A percentile compares a stretch with the other conserved stretches of the same genome.
These are phyloP conservation scores for Plenodomus lindquistii DNA, from an alignment of 2,329 filamentous ascomycete genomes.

Conservation along the genomic window DNA sequence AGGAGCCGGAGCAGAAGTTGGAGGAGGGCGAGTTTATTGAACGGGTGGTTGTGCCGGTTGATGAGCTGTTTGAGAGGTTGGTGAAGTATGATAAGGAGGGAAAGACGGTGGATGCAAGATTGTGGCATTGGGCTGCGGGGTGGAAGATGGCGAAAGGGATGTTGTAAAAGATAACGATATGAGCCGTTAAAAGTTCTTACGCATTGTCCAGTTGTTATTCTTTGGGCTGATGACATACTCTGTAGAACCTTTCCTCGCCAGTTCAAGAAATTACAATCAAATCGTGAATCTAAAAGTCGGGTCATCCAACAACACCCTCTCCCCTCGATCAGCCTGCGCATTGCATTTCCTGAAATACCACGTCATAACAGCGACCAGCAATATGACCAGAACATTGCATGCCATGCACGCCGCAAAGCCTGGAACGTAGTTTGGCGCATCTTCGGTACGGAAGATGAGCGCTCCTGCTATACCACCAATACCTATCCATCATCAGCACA, in stretches of 20 bases:
- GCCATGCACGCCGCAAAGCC: conserved; percentile 28
- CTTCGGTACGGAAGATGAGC: conserved; percentile 27
- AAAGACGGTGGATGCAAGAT: conserved; percentile 60
- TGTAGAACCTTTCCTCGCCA: too few relatives aligned
- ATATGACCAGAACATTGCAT: conserved; percentile 25
- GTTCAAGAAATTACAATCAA: conserved; percentile 2
- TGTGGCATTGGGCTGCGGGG: conserved; percentile 65
- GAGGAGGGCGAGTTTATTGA: conserved; percentile 67
- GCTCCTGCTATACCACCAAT: conserved; percentile 28
- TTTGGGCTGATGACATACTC: too few relatives aligned
- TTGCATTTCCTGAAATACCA: conserved; percentile 27
- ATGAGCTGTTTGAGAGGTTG: conserved; percentile 60
- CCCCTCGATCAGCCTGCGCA: conserved; percentile 25
- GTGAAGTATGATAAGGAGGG: conserved; percentile 52
- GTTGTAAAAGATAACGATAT: conserved; percentile 10
- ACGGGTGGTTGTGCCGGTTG: conserved; percentile 61
- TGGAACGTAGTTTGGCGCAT: conserved; percentile 24
- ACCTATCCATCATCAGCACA: not conserved
- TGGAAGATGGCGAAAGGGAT: conserved; percentile 54
- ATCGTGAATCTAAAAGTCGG: conserved; percentile 31
- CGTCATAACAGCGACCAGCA: conserved; percentile 19
- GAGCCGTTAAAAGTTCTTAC: not conserved
- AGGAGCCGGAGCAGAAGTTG: conserved; percentile 60
- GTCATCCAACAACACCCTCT: conserved; percentile 27
- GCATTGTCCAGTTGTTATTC: not conserved